Evolutionary conservation across 2,329 filamentous ascomycete genomes (phyloP).

Genomic region (Diaporthe vaccinii): DNA sequence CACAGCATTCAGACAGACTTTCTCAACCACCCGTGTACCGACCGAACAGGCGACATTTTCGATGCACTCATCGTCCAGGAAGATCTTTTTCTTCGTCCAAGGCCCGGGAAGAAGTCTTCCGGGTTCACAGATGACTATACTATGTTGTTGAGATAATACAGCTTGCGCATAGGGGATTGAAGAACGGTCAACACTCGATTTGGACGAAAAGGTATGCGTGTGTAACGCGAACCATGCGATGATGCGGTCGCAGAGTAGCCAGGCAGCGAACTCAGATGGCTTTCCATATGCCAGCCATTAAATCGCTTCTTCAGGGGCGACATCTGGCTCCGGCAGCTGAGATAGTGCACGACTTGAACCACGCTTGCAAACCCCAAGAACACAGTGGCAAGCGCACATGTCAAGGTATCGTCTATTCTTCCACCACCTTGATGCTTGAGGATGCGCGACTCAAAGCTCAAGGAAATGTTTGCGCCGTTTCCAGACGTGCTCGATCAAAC

Average conservation of each 20-base stretch:
- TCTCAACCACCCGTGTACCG: neutral
- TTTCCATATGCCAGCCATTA: neutral
- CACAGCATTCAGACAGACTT: slow-evolving; percentile 11
- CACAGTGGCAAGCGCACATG: neutral
- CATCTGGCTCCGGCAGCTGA: neutral
- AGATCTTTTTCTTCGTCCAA: neutral
- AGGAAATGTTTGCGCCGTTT: neutral
- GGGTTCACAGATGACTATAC: neutral
- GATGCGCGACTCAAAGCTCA: neutral
- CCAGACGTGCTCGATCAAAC: neutral
- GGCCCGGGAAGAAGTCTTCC: neutral
- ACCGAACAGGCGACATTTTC: neutral
- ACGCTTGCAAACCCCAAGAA: neutral
- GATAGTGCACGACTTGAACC: neutral
- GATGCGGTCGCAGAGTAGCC: neutral
- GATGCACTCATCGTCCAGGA: neutral
- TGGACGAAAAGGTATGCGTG: no score
- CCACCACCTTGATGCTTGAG: neutral
- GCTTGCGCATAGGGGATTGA: no score
- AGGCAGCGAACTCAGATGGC: neutral
- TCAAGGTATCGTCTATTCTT: neutral
- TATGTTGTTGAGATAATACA: neutral
- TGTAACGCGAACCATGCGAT: neutral
- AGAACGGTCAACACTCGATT: no score
- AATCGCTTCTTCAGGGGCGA: neutral